Evolutionary conservation across 768 basidiomycete species (phyloP).

Genomic region (Hortiboletus campestris): DNA sequence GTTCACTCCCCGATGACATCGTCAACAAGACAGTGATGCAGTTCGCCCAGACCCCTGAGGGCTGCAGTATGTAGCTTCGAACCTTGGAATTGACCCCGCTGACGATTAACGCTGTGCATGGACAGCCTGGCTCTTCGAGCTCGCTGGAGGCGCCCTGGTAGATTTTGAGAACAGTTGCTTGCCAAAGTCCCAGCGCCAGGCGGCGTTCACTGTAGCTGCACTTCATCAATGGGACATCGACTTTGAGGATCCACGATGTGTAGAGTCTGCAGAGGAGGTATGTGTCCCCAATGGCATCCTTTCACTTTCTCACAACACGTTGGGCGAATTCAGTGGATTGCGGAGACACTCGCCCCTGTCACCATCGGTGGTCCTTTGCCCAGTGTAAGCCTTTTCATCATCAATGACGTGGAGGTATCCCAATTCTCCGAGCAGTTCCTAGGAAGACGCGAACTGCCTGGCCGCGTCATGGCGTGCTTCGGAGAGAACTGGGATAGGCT

Average conservation of each 20-base stretch:
- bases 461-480: constrained; percentile 63
- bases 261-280: constrained; percentile 80
- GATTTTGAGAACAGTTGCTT: constrained; percentile 75
- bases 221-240: constrained; percentile 92
- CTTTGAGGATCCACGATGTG: constrained; percentile 75
- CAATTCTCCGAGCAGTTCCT: constrained; percentile 55
- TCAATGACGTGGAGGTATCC: constrained; percentile 15
- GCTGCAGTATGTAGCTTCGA: constrained; percentile 69
- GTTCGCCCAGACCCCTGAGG: constrained; percentile 82
- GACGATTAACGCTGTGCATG: not conserved
- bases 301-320: constrained; percentile 10
- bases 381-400: constrained; percentile 54
- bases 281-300: constrained; percentile 11
- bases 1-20: constrained; percentile 82
- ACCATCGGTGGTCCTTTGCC: constrained; percentile 81
- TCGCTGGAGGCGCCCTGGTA: constrained; percentile 75
- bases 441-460: constrained; percentile 63
- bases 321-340: constrained; percentile 62
- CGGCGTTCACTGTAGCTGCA: constrained; percentile 82
- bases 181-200: constrained; percentile 76
- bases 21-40: constrained; percentile 79
- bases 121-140: constrained; percentile 88
- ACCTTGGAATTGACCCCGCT: not conserved
- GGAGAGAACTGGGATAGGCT: constrained; percentile 76
- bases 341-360: constrained; percentile 65